Evolutionary conservation across 331 rosid species (phyloP).

Genomic region (Stylosanthes scabra): DNA sequence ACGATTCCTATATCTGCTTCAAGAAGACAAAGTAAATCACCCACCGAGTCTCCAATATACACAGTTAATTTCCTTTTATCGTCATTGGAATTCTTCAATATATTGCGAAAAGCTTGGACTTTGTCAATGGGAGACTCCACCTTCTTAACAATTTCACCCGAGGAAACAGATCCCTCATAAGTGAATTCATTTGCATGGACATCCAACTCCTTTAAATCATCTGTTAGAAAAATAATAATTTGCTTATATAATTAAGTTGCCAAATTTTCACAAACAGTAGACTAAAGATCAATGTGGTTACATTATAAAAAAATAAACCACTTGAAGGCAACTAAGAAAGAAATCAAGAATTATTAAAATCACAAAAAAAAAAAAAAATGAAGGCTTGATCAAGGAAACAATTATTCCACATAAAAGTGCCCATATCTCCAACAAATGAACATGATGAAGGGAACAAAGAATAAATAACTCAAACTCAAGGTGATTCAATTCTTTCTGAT

Average conservation of each 20-base stretch:
- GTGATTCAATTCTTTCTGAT: slow-evolving; percentile 30
- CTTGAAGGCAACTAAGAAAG: slow-evolving; percentile 29
- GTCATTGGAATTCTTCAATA: slow-evolving; percentile 45
- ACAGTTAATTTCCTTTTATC: slow-evolving; percentile 68
- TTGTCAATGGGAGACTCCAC: slow-evolving; percentile 93
- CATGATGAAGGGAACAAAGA: slow-evolving; percentile 20
- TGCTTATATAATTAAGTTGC: slow-evolving; percentile 26
- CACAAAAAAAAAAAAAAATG: slow-evolving; percentile 15
- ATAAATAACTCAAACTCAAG: slow-evolving; percentile 9
- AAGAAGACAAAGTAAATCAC: slow-evolving; percentile 92
- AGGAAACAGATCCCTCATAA: slow-evolving; percentile 74
- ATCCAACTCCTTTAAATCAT: slow-evolving; percentile 66
- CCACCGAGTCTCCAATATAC: slow-evolving; percentile 92
- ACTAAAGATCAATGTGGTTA: slow-evolving; percentile 22
- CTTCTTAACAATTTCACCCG: slow-evolving; percentile 84
- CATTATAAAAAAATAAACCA: slow-evolving; percentile 27
- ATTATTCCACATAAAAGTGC: slow-evolving; percentile 24
- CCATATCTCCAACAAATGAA: slow-evolving; percentile 18
- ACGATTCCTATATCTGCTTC: slow-evolving; percentile 97
- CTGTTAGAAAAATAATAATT: slow-evolving; percentile 48
- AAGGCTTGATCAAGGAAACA: slow-evolving; percentile 34
- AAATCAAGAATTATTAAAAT: slow-evolving; percentile 12
- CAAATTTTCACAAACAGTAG: slow-evolving; percentile 15
- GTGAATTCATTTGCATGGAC: slow-evolving; percentile 87
- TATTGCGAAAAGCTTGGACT: slow-evolving; percentile 66